These are phyloP conservation scores for Ogataea methanolica DNA, from an alignment of 805 yeast species.

Conservation along the genomic window DNA sequence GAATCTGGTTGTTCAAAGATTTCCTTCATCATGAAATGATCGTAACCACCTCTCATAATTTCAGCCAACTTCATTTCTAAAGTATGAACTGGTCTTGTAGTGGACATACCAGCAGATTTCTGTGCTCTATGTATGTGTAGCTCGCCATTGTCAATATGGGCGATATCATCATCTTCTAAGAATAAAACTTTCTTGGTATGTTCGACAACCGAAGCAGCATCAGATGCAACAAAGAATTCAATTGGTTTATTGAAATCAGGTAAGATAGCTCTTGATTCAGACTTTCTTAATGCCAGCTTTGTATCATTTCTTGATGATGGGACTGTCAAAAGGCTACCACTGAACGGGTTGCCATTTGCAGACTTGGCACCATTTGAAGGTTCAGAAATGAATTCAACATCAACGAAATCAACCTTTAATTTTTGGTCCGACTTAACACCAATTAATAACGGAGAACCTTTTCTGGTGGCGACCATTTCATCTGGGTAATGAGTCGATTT, in stretches of 20 bases:
- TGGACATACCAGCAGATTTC: slow-evolving; percentile 81
- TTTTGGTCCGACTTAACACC: slow-evolving; percentile 97
- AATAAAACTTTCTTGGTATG: slow-evolving; percentile 96
- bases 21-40: slow-evolving; percentile 98
- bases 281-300: slow-evolving; percentile 23
- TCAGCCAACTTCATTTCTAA: slow-evolving; percentile 95
- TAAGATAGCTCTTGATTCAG: slow-evolving; percentile 88
- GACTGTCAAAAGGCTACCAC: slow-evolving; percentile 13
- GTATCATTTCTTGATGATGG: slow-evolving; percentile 13
- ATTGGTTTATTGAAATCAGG: slow-evolving; percentile 89
- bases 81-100: slow-evolving; percentile 93
- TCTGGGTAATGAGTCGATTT: slow-evolving; percentile 91
- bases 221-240: slow-evolving; percentile 94
- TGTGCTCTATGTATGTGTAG: slow-evolving; percentile 96
- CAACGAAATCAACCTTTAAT: slow-evolving; percentile 96
- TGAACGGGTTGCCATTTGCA: slow-evolving; percentile 8
- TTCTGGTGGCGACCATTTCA: slow-evolving; percentile 94
- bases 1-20: slow-evolving; percentile 99
- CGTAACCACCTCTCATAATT: slow-evolving; percentile 96
- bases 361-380: slow-evolving; percentile 33
- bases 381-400: slow-evolving; percentile 88
- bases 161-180: slow-evolving; percentile 97
- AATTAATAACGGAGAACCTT: slow-evolving; percentile 94
- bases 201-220: slow-evolving; percentile 93
- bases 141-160: slow-evolving; percentile 97